Base-by-base conservation (phyloP, 2,329 filamentous ascomycete species). In the Scedosporium aurantiacum region DNA sequence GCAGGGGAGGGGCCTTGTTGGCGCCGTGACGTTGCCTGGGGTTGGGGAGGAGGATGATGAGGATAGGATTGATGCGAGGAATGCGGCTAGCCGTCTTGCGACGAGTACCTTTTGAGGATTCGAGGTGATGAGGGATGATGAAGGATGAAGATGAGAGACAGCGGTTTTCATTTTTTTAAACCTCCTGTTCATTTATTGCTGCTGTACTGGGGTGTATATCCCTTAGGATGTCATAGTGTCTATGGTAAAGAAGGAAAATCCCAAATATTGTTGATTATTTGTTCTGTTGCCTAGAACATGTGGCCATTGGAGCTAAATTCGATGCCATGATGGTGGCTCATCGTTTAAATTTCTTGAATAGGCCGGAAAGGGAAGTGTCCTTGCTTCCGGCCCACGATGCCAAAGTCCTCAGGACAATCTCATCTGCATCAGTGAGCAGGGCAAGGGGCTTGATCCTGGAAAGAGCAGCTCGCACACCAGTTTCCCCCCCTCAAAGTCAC, bases 1-100 rank as follows among this genome's bases (percentile, higher is more conserved):
- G 71, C 77, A 62, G 75, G 68, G 60, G 69, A 77, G 56, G 77
- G 75, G 59, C 71, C 77, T 62, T 75, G 69, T 58, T 70, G 77
- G 56, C 76, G 78, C 25, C 81, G 80, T 64, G 21, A 6, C n/a
- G 47, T 72, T 90, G 66, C 78, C 80, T 62, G 83, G 83, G 23
- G 73, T 89, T 57, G 79, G 81, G 64, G 89, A 93, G 69, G 90
- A 95, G 69, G 93, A 91, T 65, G 89, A 97, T 68, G 91, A 96
- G 69, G 94, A 99, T 74, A 83, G 92, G 61, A 86, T 99, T 63
- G 94, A 99, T 80, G 94, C 94, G 50, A 85, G 90, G 73, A 99
- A 97, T 76, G 94, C 94, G 60, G 94, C 94, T 41, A 96, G 90
- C 75, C 84, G 94, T 70, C 78, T 99, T 76, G 94, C 93, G 57